A percentile compares a stretch with the other conserved stretches of the same genome.
Conservation (phyloP, 495 filamentous ascomycete species). For the Xylona heveae region DNA sequence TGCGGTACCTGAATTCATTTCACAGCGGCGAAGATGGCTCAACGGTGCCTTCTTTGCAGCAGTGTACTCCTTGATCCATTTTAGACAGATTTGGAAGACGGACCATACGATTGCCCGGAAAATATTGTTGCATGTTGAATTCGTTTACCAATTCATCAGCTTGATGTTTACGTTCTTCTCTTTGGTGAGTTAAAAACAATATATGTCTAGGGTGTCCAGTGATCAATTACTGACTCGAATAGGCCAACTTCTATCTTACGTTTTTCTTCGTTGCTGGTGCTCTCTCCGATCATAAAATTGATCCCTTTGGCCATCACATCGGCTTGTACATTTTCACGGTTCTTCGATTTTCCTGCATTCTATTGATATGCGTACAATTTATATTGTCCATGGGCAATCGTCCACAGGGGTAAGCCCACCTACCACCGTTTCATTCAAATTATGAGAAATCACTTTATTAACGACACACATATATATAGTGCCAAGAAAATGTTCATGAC, state of each 20-base stretch:
- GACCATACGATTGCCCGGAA: constrained; percentile 84
- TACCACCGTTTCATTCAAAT: constrained; percentile 1
- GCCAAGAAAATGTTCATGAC: constrained; percentile 79
- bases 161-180: constrained; percentile 95
- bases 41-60: constrained; percentile 99
- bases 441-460: constrained; percentile 3
- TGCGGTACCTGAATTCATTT: constrained; percentile 80
- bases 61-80: constrained; percentile 92
- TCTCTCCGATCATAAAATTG: constrained; percentile 56
- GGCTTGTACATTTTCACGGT: constrained; percentile 71
- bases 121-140: constrained; percentile 83
- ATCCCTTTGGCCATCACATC: constrained; percentile 77
- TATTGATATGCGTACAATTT: constrained; percentile 87
- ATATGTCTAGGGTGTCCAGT: constrained; percentile 1
- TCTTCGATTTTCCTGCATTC: constrained; percentile 60
- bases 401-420: constrained; percentile 51
- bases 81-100: constrained; percentile 78
- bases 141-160: constrained; percentile 81
- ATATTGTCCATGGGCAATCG: constrained; percentile 97
- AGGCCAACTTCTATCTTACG: constrained; percentile 95
- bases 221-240: neutral
- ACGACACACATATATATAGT: constrained; percentile 11
- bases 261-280: constrained; percentile 98
- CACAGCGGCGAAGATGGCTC: constrained; percentile 85
- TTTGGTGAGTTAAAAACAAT: constrained; percentile 26